A percentile compares a stretch with the other conserved stretches of the same genome.
These are phyloP conservation scores for Dujonia santamariae DNA, from an alignment of 1,139 yeast species.

Conservation along the genomic window DNA sequence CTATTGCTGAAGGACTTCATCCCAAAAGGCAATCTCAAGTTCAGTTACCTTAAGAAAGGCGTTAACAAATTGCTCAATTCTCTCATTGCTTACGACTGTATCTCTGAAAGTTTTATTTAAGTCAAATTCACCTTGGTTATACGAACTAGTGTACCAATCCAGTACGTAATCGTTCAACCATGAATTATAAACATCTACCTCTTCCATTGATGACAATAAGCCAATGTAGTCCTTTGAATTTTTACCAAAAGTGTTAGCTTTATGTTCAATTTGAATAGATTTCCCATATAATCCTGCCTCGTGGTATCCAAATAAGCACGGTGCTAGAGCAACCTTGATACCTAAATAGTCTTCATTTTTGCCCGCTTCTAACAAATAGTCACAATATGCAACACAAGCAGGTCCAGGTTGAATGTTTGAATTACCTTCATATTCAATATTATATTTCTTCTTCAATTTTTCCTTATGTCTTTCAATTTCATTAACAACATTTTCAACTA, in stretches of 20 bases:
- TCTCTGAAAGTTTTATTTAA: constrained; percentile 41
- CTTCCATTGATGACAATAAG: constrained; percentile 11
- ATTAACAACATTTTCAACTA: constrained; percentile 48
- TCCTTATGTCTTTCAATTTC: constrained; percentile 58
- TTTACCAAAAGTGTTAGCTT: constrained; percentile 10
- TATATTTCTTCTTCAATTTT: constrained; percentile 45
- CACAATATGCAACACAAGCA: constrained; percentile 59
- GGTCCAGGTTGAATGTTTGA: constrained; percentile 45
- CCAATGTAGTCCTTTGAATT: constrained; percentile 10
- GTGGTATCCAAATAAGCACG: constrained; percentile 75
- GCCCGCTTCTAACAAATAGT: constrained; percentile 56
- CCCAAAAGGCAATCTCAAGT: constrained; percentile 68
- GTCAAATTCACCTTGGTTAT: constrained; percentile 43
- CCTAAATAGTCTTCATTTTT: constrained; percentile 57
- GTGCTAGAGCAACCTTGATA: constrained; percentile 65
- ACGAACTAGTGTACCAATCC: constrained; percentile 54
- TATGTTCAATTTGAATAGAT: constrained; percentile 12
- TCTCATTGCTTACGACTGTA: constrained; percentile 26
- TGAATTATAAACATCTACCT: constrained; percentile 37
- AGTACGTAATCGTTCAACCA: constrained; percentile 66
- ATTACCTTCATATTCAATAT: constrained; percentile 44
- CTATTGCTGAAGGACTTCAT: constrained; percentile 28
- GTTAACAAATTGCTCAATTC: constrained; percentile 51
- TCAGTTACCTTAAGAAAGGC: constrained; percentile 58
- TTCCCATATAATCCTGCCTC: constrained; percentile 42